These are phyloP conservation scores for Pterocarpus santalinus DNA, from an alignment of 306 rosid species.

Conservation along the genomic window DNA sequence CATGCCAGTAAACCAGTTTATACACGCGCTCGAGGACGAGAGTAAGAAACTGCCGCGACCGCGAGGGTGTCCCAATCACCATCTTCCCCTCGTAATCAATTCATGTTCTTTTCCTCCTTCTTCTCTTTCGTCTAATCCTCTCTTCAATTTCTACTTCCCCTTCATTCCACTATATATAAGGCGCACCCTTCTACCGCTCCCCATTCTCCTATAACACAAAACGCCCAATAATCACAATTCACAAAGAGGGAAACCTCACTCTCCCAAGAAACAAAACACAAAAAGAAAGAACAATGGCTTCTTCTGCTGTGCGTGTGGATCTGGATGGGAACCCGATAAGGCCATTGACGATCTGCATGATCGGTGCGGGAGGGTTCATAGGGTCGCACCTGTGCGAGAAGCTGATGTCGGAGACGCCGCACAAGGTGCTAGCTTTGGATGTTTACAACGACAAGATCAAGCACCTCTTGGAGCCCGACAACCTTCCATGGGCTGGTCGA, in stretches of 20 bases:
- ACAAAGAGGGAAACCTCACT: not conserved
- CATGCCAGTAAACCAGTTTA: no score
- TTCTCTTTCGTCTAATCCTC: no score
- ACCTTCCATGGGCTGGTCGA: conserved; percentile 75
- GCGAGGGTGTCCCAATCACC: not conserved
- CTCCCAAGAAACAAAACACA: conserved; percentile 1
- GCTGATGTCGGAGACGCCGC: conserved; percentile 79
- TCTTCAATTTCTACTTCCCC: not conserved
- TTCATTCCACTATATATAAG: not conserved
- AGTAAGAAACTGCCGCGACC: not conserved
- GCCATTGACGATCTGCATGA: conserved; percentile 92
- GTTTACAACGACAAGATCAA: conserved; percentile 95
- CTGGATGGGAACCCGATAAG: conserved; percentile 84
- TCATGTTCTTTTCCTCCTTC: not conserved
- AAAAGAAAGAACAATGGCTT: conserved; percentile 54
- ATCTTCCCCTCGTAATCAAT: not conserved
- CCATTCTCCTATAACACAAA: not conserved
- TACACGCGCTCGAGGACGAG: not conserved
- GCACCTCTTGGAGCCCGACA: conserved; percentile 85
- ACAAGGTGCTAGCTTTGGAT: conserved; percentile 84
- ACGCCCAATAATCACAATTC: not conserved
- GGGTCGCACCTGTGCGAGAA: conserved; percentile 99
- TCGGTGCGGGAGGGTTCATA: conserved; percentile 98
- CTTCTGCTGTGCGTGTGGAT: conserved; percentile 60
- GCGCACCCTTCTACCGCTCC: not conserved